These are phyloP conservation scores for Talaromyces liani DNA, from an alignment of 495 filamentous ascomycete genomes.

Conservation along the genomic window DNA sequence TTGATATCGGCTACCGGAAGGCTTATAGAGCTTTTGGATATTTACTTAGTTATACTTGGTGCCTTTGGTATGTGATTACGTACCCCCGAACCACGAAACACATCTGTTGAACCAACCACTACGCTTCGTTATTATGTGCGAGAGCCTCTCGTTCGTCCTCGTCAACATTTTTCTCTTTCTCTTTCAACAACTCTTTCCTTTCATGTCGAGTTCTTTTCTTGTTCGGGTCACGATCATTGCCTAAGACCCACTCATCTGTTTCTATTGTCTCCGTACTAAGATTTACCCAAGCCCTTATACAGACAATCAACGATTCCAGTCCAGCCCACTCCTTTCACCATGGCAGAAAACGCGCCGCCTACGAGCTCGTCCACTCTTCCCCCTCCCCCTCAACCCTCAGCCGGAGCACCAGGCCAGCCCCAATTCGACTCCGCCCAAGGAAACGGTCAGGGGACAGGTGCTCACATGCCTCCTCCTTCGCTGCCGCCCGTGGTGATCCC, in stretches of 20 bases:
- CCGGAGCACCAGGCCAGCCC: constrained; percentile 64
- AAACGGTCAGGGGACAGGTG: constrained; percentile 51
- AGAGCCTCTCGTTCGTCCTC: constrained; percentile 14
- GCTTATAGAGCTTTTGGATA: background rate
- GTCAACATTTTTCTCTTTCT: constrained; percentile 3
- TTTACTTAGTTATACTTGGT: background rate
- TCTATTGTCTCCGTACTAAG: constrained; percentile 4
- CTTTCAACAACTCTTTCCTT: background rate
- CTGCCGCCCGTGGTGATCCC: constrained; percentile 85
- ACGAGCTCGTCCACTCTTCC: constrained; percentile 49
- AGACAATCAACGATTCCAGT: background rate
- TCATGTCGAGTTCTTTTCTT: background rate
- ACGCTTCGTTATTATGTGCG: constrained; percentile 7
- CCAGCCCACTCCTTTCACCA: constrained; percentile 27
- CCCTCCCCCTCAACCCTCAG: constrained; percentile 56
- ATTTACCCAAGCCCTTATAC: constrained; percentile 10
- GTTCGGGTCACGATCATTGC: constrained; percentile 9
- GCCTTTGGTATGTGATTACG: background rate
- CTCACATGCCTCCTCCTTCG: constrained; percentile 91
- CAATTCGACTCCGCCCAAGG: constrained; percentile 58
- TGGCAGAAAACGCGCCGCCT: constrained; percentile 60
- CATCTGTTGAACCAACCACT: background rate
- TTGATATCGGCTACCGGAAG: constrained; percentile 12
- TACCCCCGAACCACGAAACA: background rate
- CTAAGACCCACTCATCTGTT: background rate